Percentiles rank a stretch among this genome's conserved stretches.
Evolutionary conservation across 2,329 filamentous ascomycete genomes (phyloP).

Genomic region (Bipolaris bicolor): DNA sequence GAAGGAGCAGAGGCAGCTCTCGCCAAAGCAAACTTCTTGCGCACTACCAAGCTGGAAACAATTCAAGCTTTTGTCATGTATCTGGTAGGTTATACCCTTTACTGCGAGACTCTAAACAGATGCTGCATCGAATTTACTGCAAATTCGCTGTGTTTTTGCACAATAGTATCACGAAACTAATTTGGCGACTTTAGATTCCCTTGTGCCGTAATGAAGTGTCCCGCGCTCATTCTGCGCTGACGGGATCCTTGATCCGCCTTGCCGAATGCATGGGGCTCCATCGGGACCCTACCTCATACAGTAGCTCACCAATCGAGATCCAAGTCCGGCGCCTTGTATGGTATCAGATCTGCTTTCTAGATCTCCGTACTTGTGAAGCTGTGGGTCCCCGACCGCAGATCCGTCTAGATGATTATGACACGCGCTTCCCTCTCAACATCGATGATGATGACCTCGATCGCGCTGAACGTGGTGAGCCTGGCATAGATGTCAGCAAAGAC

Average conservation of each 20-base stretch:
- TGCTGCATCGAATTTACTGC: not conserved
- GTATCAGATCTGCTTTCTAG: constrained; percentile 79
- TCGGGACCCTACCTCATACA: constrained; percentile 71
- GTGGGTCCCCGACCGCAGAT: constrained; percentile 75
- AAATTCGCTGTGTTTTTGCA: not conserved
- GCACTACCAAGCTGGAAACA: constrained; percentile 74
- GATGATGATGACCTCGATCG: constrained; percentile 67
- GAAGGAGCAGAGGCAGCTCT: constrained; percentile 71
- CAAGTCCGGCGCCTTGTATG: constrained; percentile 75
- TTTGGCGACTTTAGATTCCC: constrained; percentile 60
- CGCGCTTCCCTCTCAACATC: constrained; percentile 72
- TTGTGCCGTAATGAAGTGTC: constrained; percentile 75
- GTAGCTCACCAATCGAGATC: constrained; percentile 69
- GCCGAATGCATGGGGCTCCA: constrained; percentile 81
- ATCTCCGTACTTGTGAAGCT: constrained; percentile 75
- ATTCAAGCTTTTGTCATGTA: constrained; percentile 81
- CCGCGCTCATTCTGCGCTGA: constrained; percentile 72
- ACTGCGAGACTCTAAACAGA: not conserved
- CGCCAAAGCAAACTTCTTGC: constrained; percentile 71
- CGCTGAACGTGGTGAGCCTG: constrained; percentile 28
- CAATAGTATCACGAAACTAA: constrained; percentile 1
- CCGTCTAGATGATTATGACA: constrained; percentile 76
- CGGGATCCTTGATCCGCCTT: constrained; percentile 73
- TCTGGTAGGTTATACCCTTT: constrained; percentile 60
- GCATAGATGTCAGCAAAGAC: constrained; percentile 54